phyloP scores from a whole-genome alignment of 2,329 filamentous ascomycete genomes.

The Cladosporium sp. region DNA sequence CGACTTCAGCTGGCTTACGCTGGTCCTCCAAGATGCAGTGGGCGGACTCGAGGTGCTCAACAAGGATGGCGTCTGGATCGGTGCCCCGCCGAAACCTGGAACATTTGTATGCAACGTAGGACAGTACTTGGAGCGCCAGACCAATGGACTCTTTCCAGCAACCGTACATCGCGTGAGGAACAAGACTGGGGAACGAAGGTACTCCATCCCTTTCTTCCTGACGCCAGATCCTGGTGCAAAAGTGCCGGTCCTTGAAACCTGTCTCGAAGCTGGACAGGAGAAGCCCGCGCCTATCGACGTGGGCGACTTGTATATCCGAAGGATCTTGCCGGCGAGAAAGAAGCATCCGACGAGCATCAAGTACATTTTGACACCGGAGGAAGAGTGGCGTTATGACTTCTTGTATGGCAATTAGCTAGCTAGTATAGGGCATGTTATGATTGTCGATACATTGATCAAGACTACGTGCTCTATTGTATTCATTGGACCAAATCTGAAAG shows the following conservation, averaged over 20 bases:
- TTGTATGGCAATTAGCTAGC: conserved; percentile 11
- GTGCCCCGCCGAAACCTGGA: conserved; percentile 40
- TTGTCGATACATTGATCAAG: neutral
- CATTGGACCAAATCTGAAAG: neutral
- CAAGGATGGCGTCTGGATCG: conserved; percentile 39
- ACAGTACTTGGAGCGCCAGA: conserved; percentile 47
- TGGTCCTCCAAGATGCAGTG: conserved; percentile 41
- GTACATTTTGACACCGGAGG: conserved; percentile 33
- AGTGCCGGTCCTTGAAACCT: conserved; percentile 29
- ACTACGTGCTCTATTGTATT: neutral
- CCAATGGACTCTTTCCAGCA: conserved; percentile 33
- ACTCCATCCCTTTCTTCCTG: conserved; percentile 41
- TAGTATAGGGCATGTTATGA: neutral
- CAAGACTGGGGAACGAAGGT: conserved; percentile 27
- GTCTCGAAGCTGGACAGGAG: conserved; percentile 24
- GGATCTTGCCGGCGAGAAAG: conserved; percentile 32
- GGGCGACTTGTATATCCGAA: conserved; percentile 31
- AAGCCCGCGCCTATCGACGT: conserved; percentile 5
- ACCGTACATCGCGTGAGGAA: conserved; percentile 17
- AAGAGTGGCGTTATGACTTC: conserved; percentile 27
- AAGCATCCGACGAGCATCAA: conserved; percentile 38
- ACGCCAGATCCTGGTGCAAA: conserved; percentile 33
- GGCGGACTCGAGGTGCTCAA: conserved; percentile 39
- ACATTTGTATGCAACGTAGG: conserved; percentile 49
- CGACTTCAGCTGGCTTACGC: conserved; percentile 47